Evolutionary conservation across 805 yeast genomes (phyloP), one percentile per base, ranked within the genome.

Genomic region (Groenewaldozyma salmanticensis): DNA sequence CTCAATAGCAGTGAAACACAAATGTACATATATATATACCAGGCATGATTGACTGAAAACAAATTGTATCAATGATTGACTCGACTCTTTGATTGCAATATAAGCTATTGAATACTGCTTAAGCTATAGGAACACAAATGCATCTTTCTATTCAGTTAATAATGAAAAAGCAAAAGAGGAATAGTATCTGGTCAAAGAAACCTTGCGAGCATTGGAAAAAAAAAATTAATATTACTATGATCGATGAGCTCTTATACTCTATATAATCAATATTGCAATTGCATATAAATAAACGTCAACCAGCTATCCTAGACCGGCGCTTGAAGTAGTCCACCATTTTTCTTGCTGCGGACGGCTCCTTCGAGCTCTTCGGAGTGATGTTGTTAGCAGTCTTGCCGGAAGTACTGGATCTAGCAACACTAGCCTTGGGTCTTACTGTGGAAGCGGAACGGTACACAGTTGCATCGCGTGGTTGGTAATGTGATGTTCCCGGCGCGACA

Each of bases 251-350:
- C 15, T 21, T 11, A 15, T 9, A 21, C n/a, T 7, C n/a, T 15
- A 35, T 11, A 15, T 9, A 21, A 24, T 7, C n/a, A 13, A 34
- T 9, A 24, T 9, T 24, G 29, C 29, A 24, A 7, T 24, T 24
- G 11, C n/a, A 13, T 6, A 31, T 13, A 6, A 6, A 13, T 15
- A 13, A 31, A 13, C n/a, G n/a, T 13, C 37, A 21, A 20, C 31
- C 38, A 15, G 47, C 52, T 35, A 59, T 49, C 38, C 61, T 46
- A 5, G 64, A 59, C n/a, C 65, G 52, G 21, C 66, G 51, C 48
- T 58, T 58, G 54, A 61, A 57, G 43, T 58, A 59, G 35, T 60
- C 63, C 29, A 61, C 55, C 13, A 62, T 61, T 49, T 50, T 52
- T 16, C 58, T 48, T n/a, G 61, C 56, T 7, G 61, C 52, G 7